Base-by-base conservation (phyloP, 164 flowering plant species). In the Magnolia sinica region DNA sequence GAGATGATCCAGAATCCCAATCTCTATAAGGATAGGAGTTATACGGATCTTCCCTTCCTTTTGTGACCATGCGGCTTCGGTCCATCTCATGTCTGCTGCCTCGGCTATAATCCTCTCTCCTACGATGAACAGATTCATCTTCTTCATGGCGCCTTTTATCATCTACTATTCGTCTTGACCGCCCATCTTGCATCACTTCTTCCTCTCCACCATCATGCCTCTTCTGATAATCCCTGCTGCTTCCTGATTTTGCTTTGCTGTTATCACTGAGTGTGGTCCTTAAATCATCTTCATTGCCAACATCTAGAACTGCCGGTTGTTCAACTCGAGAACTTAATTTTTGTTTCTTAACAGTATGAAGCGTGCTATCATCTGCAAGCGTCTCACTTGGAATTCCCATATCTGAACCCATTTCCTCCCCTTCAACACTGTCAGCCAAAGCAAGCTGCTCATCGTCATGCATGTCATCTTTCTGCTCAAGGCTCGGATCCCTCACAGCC, bases 231-330 rank as follows among this genome's bases (percentile, higher is more conserved):
- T 88, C 95, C 83, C 86, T 86, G 86, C 94, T 90, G 80, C 89
- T 87, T 52, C 88, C 94, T 50, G 96, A 89, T 79, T 87, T 89
- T 78, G 87, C 91, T 87, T 86, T 96, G 87, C 94, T 92, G 79
- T 81, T 88, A 58, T 91, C 96, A 83, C 93, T 92, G 76, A 89
- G 90, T 77, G 90, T 86, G 74, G 88, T 79, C 80, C 83, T 93
- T 22, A 86, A 80, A 76, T 88, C 90, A 74, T 91, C 91, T 59
- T 75, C 87, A 70, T 84, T 91, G 75, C 86, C 91, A 80, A 73
- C 50, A 49, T 88, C 89, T 59, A 84, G 76, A 69, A 61, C 52
- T 31, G 81, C 70, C 63, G 83, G 80, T 69, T 83, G 88, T 74
- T 89, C 93, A 55, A 82, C 86, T 68, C 68, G 84, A 78, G 97